phyloP scores from a whole-genome alignment of 148 eudicot species.

The Camellia sinensis region DNA sequence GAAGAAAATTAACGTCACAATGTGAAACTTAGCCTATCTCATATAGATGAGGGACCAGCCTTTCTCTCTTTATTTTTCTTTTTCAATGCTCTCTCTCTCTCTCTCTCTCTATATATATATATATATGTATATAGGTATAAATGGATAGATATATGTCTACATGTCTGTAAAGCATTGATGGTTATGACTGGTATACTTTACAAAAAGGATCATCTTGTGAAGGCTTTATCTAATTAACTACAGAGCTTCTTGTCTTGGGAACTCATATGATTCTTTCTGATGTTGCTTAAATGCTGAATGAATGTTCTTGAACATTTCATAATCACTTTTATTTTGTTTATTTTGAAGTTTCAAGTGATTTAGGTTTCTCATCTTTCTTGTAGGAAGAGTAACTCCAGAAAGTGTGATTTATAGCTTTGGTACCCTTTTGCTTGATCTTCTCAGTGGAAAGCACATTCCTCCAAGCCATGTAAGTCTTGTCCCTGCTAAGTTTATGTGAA shows the following conservation, averaged over 20 bases:
- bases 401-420: constrained; percentile 97
- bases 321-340: neutral
- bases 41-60: neutral
- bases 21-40: neutral
- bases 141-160: neutral
- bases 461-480: constrained; percentile 57
- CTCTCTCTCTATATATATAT: neutral
- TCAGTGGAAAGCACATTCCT: constrained; percentile 95
- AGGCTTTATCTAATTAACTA: neutral
- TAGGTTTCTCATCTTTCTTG: constrained; percentile 13
- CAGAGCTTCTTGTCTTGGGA: neutral
- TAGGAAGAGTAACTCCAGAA: constrained; percentile 94
- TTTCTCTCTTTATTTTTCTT: neutral
- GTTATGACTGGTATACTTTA: neutral
- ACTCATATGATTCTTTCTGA: neutral
- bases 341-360: neutral
- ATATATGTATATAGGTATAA: neutral
- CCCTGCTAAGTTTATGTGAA: constrained; percentile 7
- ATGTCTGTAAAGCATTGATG: neutral
- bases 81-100: neutral
- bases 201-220: neutral
- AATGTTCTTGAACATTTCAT: constrained; percentile 3
- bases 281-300: neutral
- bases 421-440: constrained; percentile 89
- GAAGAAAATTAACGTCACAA: neutral